Evolutionary conservation across 2,329 filamentous ascomycete genomes (phyloP).

Genomic region (Aspergillus nomiae): DNA sequence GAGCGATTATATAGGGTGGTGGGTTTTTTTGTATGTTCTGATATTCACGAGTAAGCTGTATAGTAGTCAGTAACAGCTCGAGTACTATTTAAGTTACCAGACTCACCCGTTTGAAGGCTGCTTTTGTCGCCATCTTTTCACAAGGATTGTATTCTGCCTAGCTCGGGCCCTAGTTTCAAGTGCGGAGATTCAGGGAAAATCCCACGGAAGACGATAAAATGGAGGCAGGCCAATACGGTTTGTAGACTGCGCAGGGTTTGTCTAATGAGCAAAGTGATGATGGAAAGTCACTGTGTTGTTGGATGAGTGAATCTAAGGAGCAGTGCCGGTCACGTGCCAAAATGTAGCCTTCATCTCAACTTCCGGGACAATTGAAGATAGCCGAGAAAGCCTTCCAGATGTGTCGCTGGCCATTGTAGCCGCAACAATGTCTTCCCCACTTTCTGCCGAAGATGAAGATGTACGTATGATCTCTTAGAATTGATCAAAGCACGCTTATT

Average conservation of each 20-base stretch:
- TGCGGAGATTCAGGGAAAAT: not conserved
- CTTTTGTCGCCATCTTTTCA: conserved; percentile 67
- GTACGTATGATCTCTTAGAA: conserved; percentile 23
- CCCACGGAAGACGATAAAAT: not conserved
- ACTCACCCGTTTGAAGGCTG: conserved; percentile 70
- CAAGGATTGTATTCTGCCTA: not conserved
- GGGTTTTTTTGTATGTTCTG: conserved; percentile 71
- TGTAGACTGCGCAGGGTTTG: not conserved
- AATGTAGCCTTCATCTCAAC: conserved; percentile 21
- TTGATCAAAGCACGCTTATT: not conserved
- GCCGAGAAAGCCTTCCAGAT: conserved; percentile 16
- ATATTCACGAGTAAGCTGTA: conserved; percentile 64
- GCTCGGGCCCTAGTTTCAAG: not conserved
- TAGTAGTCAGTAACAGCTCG: conserved; percentile 12
- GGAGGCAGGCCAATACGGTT: not conserved
- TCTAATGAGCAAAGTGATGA: not conserved
- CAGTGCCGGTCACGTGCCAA: conserved; percentile 24
- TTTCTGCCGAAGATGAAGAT: conserved; percentile 46
- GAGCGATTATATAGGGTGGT: conserved; percentile 83
- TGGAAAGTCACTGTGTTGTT: conserved; percentile 1
- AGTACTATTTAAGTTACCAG: not conserved
- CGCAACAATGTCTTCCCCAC: conserved; percentile 47
- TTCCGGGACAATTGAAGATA: conserved; percentile 18
- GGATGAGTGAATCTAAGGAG: conserved; percentile 10
- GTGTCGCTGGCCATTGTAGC: conserved; percentile 34